phyloP scores from a whole-genome alignment of 2,329 filamentous ascomycete species.

The Fusarium sp. region DNA sequence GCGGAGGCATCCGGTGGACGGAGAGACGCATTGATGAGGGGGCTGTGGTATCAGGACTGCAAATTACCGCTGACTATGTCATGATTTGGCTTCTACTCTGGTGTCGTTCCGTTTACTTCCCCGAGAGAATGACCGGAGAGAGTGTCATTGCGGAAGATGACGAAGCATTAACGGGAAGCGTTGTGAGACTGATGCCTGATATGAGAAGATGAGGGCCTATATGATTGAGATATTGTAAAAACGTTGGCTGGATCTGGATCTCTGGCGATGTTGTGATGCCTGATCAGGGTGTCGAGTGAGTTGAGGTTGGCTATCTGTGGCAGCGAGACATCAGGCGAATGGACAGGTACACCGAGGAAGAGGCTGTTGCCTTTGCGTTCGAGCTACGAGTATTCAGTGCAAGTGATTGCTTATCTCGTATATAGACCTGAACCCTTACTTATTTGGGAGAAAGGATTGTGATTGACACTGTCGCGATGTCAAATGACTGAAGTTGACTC shows the following conservation, averaged over 20 bases:
- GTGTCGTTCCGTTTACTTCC: background rate
- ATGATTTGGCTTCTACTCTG: background rate
- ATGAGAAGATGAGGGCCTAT: accelerated
- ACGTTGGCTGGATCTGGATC: too few species aligned
- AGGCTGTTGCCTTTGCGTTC: background rate
- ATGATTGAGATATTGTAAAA: accelerated
- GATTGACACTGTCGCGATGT: background rate
- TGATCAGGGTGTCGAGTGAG: background rate
- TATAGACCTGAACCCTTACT: background rate
- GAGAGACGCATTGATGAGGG: background rate
- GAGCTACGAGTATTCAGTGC: background rate
- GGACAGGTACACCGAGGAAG: background rate
- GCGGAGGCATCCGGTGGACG: background rate
- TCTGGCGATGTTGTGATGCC: background rate
- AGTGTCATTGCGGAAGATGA: background rate
- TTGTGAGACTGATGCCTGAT: too few species aligned
- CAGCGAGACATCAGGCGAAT: background rate
- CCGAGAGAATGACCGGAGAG: background rate
- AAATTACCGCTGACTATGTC: too few species aligned
- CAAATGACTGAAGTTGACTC: background rate
- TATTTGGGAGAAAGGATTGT: background rate
- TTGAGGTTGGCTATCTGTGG: background rate
- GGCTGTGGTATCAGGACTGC: background rate
- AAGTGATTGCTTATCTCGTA: background rate
- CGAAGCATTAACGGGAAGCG: background rate